Evolutionary conservation across 805 yeast species (phyloP), one percentile per base, ranked within the genome.

Genomic region (Cyberlindnera mycetangii): DNA sequence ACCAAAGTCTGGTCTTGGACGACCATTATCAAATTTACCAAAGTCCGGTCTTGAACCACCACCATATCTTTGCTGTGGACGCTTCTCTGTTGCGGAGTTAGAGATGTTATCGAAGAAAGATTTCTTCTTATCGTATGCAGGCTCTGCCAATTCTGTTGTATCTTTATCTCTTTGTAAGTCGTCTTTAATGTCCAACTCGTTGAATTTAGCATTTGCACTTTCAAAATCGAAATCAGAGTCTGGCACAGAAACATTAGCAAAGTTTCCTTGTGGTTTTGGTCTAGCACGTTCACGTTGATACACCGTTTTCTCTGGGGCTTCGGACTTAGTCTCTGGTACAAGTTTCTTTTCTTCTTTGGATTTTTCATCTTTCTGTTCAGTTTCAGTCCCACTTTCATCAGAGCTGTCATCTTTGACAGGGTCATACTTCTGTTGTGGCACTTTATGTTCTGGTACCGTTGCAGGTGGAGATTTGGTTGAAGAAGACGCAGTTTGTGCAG

Each of bases 81-180:
- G 61, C 25, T 62, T 59, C 39, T 74, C 74, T 42, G 74, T 76
- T 31, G 81, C 66, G 4, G 89, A 81, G 10, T 89, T 78, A 10
- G 95, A 85, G 45, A 92, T 78, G 49, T 77, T 79, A 66, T 93
- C 98, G 59, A 92, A 92, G 65, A 93, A 92, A 2, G 97, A 89
- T 12, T 89, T 78, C 58, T 77, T 76, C 64, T 83, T 89, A 68
- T 89, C 78, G 69, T 93, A 93, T 22, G 73, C 77, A 17, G 65
- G 58, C 14, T 35, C 52, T 2, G n/a, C 25, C 6, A 17, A 7
- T 35, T 50, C 47, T 12, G 41, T 48, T 15, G 32, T 48, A 18
- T 48, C 49, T 2, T 42, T 50, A 11, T 43, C 48, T 22, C 52
- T 51, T 16, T 44, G 34, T 27, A 41, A 27, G 7, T 43, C 49